Percentiles rank a stretch among this genome's conserved stretches.
Conservation (phyloP, 2,329 filamentous ascomycete species). For the Diaporthe vaccinii region DNA sequence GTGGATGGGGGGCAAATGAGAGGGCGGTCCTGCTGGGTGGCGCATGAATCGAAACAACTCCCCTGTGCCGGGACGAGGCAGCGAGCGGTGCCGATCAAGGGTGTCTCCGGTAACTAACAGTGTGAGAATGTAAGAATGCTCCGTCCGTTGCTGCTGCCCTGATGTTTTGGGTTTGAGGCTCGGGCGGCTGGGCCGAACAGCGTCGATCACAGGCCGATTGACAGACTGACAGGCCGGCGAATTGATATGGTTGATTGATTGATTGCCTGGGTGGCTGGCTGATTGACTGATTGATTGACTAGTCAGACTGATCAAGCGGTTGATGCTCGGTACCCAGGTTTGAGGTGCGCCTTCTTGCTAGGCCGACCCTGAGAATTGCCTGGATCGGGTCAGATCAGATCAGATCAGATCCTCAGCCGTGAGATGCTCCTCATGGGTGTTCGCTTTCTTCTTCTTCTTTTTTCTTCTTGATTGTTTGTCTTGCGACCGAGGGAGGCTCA, state of each 20-base stretch:
- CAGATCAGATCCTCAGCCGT: slow-evolving; percentile 7
- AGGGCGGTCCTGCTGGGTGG: slow-evolving; percentile 28
- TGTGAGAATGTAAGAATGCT: neutral
- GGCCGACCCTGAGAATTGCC: neutral
- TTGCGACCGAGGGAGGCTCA: neutral
- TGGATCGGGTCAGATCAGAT: slow-evolving; percentile 9
- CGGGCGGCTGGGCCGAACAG: slow-evolving; percentile 26
- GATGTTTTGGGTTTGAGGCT: slow-evolving; percentile 26
- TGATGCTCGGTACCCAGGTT: slow-evolving; percentile 22
- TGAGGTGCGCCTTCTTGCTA: slow-evolving; percentile 12
- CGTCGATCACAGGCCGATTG: slow-evolving; percentile 25
- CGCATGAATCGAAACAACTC: slow-evolving; percentile 35
- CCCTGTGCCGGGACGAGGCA: slow-evolving; percentile 29
- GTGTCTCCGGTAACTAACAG: slow-evolving; percentile 23
- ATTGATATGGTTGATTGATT: neutral
- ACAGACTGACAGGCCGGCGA: neutral
- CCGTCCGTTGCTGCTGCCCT: slow-evolving; percentile 3
- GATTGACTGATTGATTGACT: neutral
- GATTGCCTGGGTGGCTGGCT: neutral
- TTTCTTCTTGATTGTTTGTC: neutral
- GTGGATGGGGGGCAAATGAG: slow-evolving; percentile 16
- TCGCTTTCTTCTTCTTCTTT: neutral
- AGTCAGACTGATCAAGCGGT: neutral
- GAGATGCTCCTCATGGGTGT: neutral
- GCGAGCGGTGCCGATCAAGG: slow-evolving; percentile 29